Conservation (phyloP, 192 early-diverging fungal genomes). For the Gamsiella multidivaricata region DNA sequence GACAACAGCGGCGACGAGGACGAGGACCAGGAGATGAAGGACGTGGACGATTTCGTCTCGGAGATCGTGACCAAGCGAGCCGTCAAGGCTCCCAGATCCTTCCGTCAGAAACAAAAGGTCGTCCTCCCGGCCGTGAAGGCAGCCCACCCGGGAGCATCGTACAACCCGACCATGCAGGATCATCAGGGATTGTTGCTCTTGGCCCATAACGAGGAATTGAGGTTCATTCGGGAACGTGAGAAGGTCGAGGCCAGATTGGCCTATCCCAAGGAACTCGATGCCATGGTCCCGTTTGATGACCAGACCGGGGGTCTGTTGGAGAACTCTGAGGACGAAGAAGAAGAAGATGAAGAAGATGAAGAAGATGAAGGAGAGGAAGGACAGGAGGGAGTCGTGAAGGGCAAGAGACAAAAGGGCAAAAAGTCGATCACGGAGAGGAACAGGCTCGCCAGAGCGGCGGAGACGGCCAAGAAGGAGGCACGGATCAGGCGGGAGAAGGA, state of each 20-base stretch:
- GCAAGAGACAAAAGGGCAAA: conserved; percentile 58
- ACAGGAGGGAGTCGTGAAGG: conserved; percentile 11
- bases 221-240: conserved; percentile 49
- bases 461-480: conserved; percentile 48
- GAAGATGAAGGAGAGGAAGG: conserved; percentile 16
- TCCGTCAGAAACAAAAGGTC: conserved; percentile 59
- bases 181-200: conserved; percentile 76
- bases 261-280: conserved; percentile 53
- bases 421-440: conserved; percentile 72
- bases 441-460: conserved; percentile 56
- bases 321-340: conserved; percentile 45
- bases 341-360: conserved; percentile 50
- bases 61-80: conserved; percentile 44
- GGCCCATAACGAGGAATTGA: conserved; percentile 69
- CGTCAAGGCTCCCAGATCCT: conserved; percentile 56
- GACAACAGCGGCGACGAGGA: conserved; percentile 57
- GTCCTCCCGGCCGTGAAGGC: conserved; percentile 75
- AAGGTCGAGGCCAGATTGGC: conserved; percentile 58
- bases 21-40: conserved; percentile 58
- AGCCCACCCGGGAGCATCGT: conserved; percentile 89
- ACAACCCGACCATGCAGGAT: conserved; percentile 85
- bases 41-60: conserved; percentile 30
- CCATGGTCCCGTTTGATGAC: conserved; percentile 36
- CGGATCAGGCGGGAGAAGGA: conserved; percentile 55
- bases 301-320: conserved; percentile 40